Evolutionary conservation across 2,329 filamentous ascomycete species (phyloP), one percentile per base, ranked within the genome.

Genomic region (Fusarium papillatum): DNA sequence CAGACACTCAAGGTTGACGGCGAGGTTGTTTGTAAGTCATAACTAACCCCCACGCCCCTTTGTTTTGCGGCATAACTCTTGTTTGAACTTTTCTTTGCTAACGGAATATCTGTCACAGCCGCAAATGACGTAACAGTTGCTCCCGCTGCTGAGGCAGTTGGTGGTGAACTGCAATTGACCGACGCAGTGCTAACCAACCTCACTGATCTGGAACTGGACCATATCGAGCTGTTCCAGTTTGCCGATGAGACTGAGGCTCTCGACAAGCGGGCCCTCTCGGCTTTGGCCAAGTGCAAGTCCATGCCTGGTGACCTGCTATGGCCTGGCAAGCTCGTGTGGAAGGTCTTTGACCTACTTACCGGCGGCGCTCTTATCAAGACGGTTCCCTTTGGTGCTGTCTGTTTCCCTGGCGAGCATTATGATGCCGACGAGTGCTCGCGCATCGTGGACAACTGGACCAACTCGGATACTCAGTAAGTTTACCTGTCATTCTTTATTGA

Each of bases 331-430:
- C 26, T 71, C 8, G 72, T 78, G 3, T 84, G 83, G 83, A 74
- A 78, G 11, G 60, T 84, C 17, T 83, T 86, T 38, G 69, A 85
- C 39, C 55, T 82, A 26, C 75, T 85, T 13, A 71, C 53, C 7
- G 81, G 80, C n/a, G 81, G 80, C n/a, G 78, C 77, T 10, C 75
- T 84, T 24, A 80, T 83, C 66, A 74, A 80, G 74, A 82, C 82
- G 0, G 75, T 81, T 4, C 83, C 82, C 0, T 68, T 82, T 16
- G 82, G 80, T 19, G 78, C 82, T 29, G 77, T 71, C 5, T 84
- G 82, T 70, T 83, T 83, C 64, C 57, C 70, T 8, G 80, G 71
- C 9, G 61, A 70, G 50, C 72, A 81, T 34, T 81, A 81, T 64
- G 76, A 83, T 64, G 78, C 75, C 17, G 73, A 70, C 34, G 74